phyloP scores from a whole-genome alignment of 2,329 filamentous ascomycete species.

The Leptographium radiaticola region DNA sequence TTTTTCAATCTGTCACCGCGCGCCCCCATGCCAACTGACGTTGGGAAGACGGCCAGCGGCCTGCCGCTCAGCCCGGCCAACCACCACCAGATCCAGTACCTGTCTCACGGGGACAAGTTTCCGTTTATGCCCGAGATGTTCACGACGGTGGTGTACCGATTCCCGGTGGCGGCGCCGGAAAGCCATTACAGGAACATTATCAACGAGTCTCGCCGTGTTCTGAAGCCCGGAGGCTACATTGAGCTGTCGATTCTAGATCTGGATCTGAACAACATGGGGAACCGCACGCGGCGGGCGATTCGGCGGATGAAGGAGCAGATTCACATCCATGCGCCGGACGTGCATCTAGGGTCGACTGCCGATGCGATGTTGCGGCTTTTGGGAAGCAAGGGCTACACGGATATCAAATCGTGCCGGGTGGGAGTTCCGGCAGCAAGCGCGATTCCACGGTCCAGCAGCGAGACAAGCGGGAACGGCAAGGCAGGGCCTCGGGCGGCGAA shows the following conservation, averaged over 20 bases:
- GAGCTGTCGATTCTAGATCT: constrained; percentile 67
- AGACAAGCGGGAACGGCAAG: constrained; percentile 3
- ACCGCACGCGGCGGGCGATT: constrained; percentile 52
- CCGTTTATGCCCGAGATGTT: constrained; percentile 69
- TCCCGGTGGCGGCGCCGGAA: constrained; percentile 57
- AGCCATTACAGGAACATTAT: constrained; percentile 57
- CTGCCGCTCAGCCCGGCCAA: constrained; percentile 51
- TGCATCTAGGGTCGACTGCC: constrained; percentile 45
- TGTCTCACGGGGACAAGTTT: constrained; percentile 49
- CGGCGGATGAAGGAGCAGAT: constrained; percentile 60
- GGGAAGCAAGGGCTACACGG: constrained; percentile 54
- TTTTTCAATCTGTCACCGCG: constrained; percentile 64
- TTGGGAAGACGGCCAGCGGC: constrained; percentile 26
- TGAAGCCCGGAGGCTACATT: constrained; percentile 67
- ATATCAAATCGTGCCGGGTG: constrained; percentile 63
- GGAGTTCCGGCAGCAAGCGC: constrained; percentile 59
- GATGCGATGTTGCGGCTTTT: constrained; percentile 54
- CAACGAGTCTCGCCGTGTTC: constrained; percentile 61
- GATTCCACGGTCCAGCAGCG: constrained; percentile 18
- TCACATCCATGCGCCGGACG: constrained; percentile 43
- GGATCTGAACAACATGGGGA: constrained; percentile 74
- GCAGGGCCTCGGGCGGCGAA: constrained; percentile 13
- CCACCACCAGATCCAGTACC: constrained; percentile 61
- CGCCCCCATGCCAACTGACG: constrained; percentile 33
- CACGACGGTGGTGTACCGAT: constrained; percentile 62